phyloP scores from a whole-genome alignment of 2,329 filamentous ascomycete species.

The Colletotrichum camelliae region DNA sequence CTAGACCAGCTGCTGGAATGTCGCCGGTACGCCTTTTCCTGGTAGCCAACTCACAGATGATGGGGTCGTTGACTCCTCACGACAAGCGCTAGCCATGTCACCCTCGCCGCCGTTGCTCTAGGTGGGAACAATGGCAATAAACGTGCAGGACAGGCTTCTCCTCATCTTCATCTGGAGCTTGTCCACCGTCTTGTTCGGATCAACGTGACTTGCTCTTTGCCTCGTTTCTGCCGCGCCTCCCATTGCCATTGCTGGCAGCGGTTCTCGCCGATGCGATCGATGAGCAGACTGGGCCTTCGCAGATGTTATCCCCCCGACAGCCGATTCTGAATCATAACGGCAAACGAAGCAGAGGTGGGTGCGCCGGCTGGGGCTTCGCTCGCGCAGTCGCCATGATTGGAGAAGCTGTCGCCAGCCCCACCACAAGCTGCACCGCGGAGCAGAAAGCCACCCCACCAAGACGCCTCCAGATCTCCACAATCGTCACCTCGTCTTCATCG shows the following conservation, averaged over 20 bases:
- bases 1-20: background rate
- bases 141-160: background rate
- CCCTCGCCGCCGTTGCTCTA: background rate
- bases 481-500: conserved; percentile 23
- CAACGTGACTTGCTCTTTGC: background rate
- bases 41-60: background rate
- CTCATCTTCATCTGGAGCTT: background rate
- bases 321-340: conserved; percentile 11
- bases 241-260: background rate
- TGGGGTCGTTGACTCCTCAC: background rate
- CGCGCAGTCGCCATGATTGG: conserved; percentile 13
- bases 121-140: conserved; percentile 2
- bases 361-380: background rate
- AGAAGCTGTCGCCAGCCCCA: conserved; percentile 6
- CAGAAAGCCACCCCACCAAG: conserved; percentile 6
- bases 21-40: background rate
- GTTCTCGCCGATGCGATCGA: background rate
- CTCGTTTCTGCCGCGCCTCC: background rate
- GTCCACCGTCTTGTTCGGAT: background rate
- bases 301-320: background rate
- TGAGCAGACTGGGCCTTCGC: background rate
- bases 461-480: conserved; percentile 19
- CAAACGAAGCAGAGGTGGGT: conserved; percentile 7
- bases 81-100: conserved; percentile 10
- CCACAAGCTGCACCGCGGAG: background rate